These are phyloP conservation scores for Carallia pectinifolia DNA, from an alignment of 345 rosid genomes.

Conservation along the genomic window DNA sequence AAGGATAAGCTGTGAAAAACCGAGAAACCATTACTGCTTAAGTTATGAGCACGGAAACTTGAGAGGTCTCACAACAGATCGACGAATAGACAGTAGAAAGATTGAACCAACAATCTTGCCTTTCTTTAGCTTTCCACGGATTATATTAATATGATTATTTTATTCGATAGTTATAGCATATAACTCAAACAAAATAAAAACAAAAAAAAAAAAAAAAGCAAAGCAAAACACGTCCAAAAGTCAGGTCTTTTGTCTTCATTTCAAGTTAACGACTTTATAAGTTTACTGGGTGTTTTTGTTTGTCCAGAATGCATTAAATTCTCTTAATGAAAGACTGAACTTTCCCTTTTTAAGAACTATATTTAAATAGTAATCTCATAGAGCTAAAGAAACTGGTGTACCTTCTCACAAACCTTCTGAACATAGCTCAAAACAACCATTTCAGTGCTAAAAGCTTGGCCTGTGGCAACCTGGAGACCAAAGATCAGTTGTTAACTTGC, in stretches of 20 bases:
- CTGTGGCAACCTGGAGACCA: constrained; percentile 67
- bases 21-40: not conserved
- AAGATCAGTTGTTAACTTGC: not conserved
- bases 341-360: constrained; percentile 4
- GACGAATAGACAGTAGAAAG: not conserved
- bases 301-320: no score
- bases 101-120: constrained; percentile 62
- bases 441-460: constrained; percentile 95
- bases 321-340: no score
- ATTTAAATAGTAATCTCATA: not conserved
- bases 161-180: no score
- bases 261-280: no score
- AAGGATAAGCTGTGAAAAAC: constrained; percentile 43
- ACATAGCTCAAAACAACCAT: constrained; percentile 79
- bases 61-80: not conserved
- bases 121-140: constrained; percentile 44
- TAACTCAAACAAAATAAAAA: no score
- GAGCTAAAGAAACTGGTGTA: constrained; percentile 19
- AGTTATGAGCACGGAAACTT: not conserved
- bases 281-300: no score
- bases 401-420: constrained; percentile 97
- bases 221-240: no score
- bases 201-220: no score
- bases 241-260: no score
- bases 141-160: no score